Conservation (phyloP, 2,329 filamentous ascomycete species). For the Atkinsonella texensis region DNA sequence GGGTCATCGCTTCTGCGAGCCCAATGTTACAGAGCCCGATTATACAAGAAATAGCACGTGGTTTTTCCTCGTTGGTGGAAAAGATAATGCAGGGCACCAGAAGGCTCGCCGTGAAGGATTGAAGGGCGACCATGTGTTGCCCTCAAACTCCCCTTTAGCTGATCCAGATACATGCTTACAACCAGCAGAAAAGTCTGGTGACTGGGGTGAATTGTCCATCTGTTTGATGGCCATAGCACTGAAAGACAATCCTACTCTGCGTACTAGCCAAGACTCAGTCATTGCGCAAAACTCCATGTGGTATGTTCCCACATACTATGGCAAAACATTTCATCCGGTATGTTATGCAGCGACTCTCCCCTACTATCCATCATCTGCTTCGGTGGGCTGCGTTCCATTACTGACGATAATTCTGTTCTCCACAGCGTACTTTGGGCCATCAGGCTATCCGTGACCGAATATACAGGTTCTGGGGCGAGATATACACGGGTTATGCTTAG, state of each 20-base stretch:
- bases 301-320: slow-evolving; percentile 35
- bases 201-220: slow-evolving; percentile 31
- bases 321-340: slow-evolving; percentile 33
- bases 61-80: slow-evolving; percentile 36
- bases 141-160: slow-evolving; percentile 20
- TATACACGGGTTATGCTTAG: neutral
- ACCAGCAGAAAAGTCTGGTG: slow-evolving; percentile 22
- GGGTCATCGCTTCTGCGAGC: slow-evolving; percentile 33
- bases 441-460: slow-evolving; percentile 20
- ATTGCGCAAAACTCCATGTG: slow-evolving; percentile 26
- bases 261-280: slow-evolving; percentile 15
- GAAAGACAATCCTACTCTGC: slow-evolving; percentile 22
- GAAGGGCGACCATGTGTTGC: slow-evolving; percentile 10
- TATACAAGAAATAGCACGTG: slow-evolving; percentile 31
- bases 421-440: slow-evolving; percentile 25
- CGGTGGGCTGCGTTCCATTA: no score
- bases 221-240: slow-evolving; percentile 33
- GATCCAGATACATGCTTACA: slow-evolving; percentile 25
- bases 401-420: neutral
- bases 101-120: neutral
- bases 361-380: neutral
- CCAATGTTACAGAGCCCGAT: slow-evolving; percentile 28
- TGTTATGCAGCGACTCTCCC: slow-evolving; percentile 6
- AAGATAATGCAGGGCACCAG: slow-evolving; percentile 21
- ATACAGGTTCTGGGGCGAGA: slow-evolving; percentile 13